Percentiles rank a stretch among this genome's conserved stretches.
These are phyloP conservation scores for Scytalidium lignicola DNA, from an alignment of 2,329 filamentous ascomycete species.

Conservation along the genomic window DNA sequence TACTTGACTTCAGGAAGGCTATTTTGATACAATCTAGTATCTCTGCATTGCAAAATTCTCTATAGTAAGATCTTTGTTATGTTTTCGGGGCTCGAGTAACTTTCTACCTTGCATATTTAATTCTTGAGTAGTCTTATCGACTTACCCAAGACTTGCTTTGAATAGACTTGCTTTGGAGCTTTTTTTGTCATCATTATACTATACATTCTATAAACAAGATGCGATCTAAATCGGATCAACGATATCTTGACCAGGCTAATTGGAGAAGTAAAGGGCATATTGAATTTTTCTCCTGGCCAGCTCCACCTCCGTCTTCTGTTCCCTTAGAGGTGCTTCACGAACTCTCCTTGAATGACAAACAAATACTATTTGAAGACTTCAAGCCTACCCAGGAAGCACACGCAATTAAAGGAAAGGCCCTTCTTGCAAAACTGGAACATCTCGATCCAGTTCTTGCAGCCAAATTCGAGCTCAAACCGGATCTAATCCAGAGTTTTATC, in stretches of 20 bases:
- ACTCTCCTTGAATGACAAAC: neutral
- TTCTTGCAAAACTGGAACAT: neutral
- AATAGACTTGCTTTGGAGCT: no score
- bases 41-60: no score
- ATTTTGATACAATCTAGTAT: no score
- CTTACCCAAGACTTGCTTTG: no score
- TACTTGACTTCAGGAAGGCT: no score
- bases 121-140: no score
- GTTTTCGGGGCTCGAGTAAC: no score
- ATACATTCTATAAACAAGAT: neutral
- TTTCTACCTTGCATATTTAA: no score
- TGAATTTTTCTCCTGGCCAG: neutral
- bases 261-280: neutral
- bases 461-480: constrained; percentile 3
- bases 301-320: neutral
- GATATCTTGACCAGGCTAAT: neutral
- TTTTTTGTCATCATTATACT: no score
- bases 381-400: neutral
- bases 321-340: neutral
- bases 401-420: constrained; percentile 13
- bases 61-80: no score
- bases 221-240: neutral
- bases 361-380: neutral
- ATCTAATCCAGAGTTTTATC: constrained; percentile 1
- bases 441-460: constrained; percentile 2